phyloP scores from a whole-genome alignment of 306 rosid genomes.

The Pyrus betulifolia region DNA sequence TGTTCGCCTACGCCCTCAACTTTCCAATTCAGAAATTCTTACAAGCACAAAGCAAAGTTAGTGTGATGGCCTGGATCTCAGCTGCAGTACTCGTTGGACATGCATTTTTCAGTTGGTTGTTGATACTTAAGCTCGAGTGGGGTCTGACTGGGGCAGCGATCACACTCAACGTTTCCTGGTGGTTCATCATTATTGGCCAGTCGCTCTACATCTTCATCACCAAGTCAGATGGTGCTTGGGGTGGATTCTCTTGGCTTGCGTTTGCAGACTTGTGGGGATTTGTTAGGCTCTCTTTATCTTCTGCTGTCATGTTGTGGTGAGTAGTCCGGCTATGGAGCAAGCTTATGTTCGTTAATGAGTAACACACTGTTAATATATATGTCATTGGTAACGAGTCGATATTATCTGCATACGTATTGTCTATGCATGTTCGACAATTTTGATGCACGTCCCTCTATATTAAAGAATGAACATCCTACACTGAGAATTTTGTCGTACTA shows the following conservation, averaged over 20 bases:
- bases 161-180: slow-evolving; percentile 58
- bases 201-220: slow-evolving; percentile 48
- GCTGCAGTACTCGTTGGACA: slow-evolving; percentile 36
- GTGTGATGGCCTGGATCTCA: slow-evolving; percentile 52
- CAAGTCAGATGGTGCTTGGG: slow-evolving; percentile 79
- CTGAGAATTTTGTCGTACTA: neutral
- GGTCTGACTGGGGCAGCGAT: slow-evolving; percentile 64
- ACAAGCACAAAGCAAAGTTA: slow-evolving; percentile 64
- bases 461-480: neutral
- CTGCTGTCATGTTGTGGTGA: slow-evolving; percentile 78
- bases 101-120: slow-evolving; percentile 46
- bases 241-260: slow-evolving; percentile 67
- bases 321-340: neutral
- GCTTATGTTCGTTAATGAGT: neutral
- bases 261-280: slow-evolving; percentile 52
- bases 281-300: slow-evolving; percentile 69
- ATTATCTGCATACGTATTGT: neutral
- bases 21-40: slow-evolving; percentile 73
- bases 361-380: neutral
- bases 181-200: slow-evolving; percentile 46
- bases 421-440: neutral
- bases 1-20: slow-evolving; percentile 62
- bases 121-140: slow-evolving; percentile 53
- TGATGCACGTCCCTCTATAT: neutral
- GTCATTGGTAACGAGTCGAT: neutral